Percentiles rank a stretch among this genome's conserved stretches.
Conservation (phyloP, 2,329 filamentous ascomycete species). For the Colletotrichum trifolii region DNA sequence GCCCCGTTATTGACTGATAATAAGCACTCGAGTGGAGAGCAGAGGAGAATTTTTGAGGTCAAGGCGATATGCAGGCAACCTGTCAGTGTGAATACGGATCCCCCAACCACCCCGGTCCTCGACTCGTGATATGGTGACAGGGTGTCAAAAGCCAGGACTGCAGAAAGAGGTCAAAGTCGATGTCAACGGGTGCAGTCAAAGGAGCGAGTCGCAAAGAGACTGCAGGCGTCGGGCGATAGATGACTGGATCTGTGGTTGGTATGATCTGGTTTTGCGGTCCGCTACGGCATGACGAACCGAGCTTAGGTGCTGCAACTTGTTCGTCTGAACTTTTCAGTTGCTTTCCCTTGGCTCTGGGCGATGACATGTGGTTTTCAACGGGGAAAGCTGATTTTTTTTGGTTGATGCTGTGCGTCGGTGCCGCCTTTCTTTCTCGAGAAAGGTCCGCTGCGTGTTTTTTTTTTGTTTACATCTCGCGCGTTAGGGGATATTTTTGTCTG, state of each 20-base stretch:
- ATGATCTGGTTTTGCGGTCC: slow-evolving; percentile 20
- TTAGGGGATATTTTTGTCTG: no score
- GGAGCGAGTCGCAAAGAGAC: slow-evolving; percentile 1
- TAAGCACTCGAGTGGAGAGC: slow-evolving; percentile 14
- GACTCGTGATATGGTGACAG: slow-evolving; percentile 17
- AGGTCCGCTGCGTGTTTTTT: no score
- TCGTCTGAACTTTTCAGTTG: slow-evolving; percentile 27
- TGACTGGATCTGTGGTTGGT: slow-evolving; percentile 7
- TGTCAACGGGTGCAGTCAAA: slow-evolving; percentile 4
- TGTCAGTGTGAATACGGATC: no score
- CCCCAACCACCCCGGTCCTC: no score
- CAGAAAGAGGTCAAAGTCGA: neutral
- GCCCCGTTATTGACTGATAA: neutral
- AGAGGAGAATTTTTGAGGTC: no score
- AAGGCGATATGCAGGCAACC: no score
- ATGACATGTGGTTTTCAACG: neutral
- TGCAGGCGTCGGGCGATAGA: slow-evolving; percentile 21
- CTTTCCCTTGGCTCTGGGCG: neutral
- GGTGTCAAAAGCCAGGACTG: slow-evolving; percentile 5
- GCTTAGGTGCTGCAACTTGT: slow-evolving; percentile 24
- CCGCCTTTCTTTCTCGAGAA: neutral
- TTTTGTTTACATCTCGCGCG: no score
- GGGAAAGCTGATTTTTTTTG: neutral
- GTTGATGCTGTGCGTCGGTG: neutral
- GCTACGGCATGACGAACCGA: slow-evolving; percentile 30